These are phyloP conservation scores for Colletotrichum kahawae DNA, from an alignment of 2,329 filamentous ascomycete species.

Conservation along the genomic window DNA sequence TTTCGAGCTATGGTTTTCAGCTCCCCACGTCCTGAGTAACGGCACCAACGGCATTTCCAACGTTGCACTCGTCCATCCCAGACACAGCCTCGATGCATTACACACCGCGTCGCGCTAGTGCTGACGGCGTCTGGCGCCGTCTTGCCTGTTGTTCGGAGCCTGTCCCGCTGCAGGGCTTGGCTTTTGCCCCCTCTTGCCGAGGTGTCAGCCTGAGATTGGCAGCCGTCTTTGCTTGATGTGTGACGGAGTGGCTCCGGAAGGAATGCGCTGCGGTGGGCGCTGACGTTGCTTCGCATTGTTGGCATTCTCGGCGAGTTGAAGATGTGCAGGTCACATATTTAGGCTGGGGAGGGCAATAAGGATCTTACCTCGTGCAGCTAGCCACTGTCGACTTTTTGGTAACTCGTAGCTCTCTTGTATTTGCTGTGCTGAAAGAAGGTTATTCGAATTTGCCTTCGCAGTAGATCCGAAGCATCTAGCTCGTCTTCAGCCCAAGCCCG, in stretches of 20 bases:
- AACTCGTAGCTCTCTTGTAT: neutral
- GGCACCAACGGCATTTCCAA: neutral
- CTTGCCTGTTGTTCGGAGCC: neutral
- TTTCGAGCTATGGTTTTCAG: neutral
- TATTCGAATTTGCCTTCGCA: neutral
- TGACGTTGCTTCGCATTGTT: neutral
- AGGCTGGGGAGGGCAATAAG: neutral
- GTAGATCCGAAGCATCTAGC: neutral
- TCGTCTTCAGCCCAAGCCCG: neutral
- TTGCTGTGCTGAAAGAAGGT: neutral
- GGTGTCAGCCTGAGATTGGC: neutral
- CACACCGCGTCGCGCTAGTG: neutral
- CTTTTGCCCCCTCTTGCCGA: neutral
- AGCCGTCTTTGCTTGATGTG: neutral
- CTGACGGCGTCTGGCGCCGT: neutral
- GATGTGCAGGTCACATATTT: neutral
- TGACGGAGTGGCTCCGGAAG: neutral
- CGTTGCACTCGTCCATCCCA: neutral
- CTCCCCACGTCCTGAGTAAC: neutral
- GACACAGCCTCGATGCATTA: neutral
- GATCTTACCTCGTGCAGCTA: neutral
- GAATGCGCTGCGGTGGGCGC: neutral
- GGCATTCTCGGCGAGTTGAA: fast-evolving
- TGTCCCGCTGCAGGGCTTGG: neutral
- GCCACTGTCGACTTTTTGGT: neutral